Percentiles rank a stretch among this genome's conserved stretches.
These are phyloP conservation scores for Camellia japonica DNA, from an alignment of 148 eudicot species.

Conservation along the genomic window DNA sequence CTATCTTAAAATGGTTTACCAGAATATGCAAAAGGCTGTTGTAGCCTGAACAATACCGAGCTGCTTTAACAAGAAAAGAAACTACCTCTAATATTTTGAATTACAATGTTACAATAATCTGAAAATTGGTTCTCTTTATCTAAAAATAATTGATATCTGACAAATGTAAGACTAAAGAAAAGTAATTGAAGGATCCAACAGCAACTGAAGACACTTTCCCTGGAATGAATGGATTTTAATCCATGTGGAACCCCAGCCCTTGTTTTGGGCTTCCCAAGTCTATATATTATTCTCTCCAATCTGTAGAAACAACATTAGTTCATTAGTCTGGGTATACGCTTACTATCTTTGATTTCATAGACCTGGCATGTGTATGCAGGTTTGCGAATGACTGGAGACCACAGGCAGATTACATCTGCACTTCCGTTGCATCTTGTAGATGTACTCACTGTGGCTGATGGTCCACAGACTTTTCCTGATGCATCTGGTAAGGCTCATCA, in stretches of 20 bases:
- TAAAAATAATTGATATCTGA: neutral
- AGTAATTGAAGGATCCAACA: neutral
- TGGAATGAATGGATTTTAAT: neutral
- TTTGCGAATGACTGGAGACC: slow-evolving; percentile 70
- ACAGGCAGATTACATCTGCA: slow-evolving; percentile 65
- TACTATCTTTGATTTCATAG: neutral
- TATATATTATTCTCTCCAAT: neutral
- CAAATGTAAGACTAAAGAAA: neutral
- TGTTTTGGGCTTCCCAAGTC: neutral
- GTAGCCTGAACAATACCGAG: too few relatives aligned
- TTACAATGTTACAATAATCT: neutral
- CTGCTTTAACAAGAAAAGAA: neutral
- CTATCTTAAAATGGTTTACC: neutral
- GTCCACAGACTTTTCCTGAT: slow-evolving; percentile 53
- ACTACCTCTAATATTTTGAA: neutral
- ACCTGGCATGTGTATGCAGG: slow-evolving; percentile 38
- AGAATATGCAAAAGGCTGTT: too few relatives aligned
- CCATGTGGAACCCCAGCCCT: neutral
- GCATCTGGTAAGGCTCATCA: slow-evolving; percentile 58
- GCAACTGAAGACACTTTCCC: neutral
- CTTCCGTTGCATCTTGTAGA: slow-evolving; percentile 87
- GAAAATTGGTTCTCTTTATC: neutral
- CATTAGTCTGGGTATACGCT: neutral
- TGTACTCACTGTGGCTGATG: slow-evolving; percentile 60
- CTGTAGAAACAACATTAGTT: neutral